Evolutionary conservation across 352 stramenopile species (phyloP).

Genomic region (Phytopythium cucurbitacearum): DNA sequence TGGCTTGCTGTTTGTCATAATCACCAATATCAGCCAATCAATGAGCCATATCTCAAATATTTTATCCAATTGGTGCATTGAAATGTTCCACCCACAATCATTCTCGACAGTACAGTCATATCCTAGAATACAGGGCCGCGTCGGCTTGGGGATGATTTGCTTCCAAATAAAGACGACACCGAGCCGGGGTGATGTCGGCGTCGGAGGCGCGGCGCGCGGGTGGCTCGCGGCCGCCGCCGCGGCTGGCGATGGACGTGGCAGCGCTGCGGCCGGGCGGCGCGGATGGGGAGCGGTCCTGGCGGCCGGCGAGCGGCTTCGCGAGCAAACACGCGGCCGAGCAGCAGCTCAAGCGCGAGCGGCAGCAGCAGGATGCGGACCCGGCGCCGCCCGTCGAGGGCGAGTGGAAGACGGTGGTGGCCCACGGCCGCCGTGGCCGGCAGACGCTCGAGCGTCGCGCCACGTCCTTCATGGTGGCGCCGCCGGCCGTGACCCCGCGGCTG

Average conservation of each 20-base stretch:
- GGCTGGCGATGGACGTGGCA: neutral
- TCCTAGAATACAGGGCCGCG: too few species aligned
- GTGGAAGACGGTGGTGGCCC: constrained; percentile 34
- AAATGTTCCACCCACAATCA: too few species aligned
- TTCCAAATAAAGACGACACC: too few species aligned
- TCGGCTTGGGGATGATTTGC: too few species aligned
- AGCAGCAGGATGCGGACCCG: constrained; percentile 16
- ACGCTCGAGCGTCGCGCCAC: constrained; percentile 11
- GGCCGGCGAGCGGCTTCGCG: constrained; percentile 30
- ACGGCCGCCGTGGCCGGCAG: constrained; percentile 16
- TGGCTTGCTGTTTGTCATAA: too few species aligned
- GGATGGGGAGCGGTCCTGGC: constrained; percentile 25
- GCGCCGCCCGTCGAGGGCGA: constrained; percentile 20
- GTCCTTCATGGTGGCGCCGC: constrained; percentile 1
- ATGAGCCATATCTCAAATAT: too few species aligned
- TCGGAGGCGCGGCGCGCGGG: neutral
- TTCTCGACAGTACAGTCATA: too few species aligned
- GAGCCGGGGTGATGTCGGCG: neutral
- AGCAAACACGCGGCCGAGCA: constrained; percentile 26
- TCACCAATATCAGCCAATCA: too few species aligned
- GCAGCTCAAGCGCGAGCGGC: constrained; percentile 21
- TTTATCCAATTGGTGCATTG: too few species aligned
- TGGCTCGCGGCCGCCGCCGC: neutral
- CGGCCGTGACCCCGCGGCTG: neutral
- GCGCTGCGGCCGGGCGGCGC: constrained; percentile 10